phyloP scores from a whole-genome alignment of 2,329 filamentous ascomycete genomes.

The Penicillium crustosum region DNA sequence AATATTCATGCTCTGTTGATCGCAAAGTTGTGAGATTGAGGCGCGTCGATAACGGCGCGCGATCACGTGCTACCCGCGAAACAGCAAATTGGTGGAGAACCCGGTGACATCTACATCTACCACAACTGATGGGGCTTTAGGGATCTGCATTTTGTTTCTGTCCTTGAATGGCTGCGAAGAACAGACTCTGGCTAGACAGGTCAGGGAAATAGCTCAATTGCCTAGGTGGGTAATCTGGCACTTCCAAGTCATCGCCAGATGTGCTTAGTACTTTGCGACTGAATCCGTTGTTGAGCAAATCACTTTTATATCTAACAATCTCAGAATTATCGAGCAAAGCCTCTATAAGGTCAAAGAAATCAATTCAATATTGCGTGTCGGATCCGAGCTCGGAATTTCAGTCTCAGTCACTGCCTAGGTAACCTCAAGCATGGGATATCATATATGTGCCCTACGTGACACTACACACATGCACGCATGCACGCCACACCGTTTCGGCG shows the following conservation, averaged over 20 bases:
- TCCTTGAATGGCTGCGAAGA: background rate
- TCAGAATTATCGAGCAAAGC: background rate
- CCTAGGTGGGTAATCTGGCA: background rate
- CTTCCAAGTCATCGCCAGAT: background rate
- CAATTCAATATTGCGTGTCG: too few species aligned
- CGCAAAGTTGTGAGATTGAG: slow-evolving; percentile 4
- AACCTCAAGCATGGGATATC: background rate
- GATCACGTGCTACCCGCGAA: slow-evolving; percentile 10
- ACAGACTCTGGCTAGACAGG: background rate
- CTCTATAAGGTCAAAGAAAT: too few species aligned
- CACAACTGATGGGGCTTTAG: background rate
- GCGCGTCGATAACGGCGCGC: slow-evolving; percentile 16
- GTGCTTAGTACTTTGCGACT: too few species aligned
- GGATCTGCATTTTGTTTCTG: background rate
- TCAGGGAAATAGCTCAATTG: too few species aligned
- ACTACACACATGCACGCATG: background rate
- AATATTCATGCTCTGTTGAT: slow-evolving; percentile 7
- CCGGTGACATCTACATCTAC: background rate
- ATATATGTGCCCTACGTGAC: background rate
- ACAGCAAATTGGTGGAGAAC: background rate
- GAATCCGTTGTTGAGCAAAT: too few species aligned
- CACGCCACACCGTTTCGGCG: background rate
- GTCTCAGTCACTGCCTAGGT: too few species aligned
- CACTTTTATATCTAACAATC: too few species aligned
- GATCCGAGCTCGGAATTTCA: background rate